Base-by-base conservation (phyloP, 2,329 filamentous ascomycete species). In the Aspergillus fumigatus region DNA sequence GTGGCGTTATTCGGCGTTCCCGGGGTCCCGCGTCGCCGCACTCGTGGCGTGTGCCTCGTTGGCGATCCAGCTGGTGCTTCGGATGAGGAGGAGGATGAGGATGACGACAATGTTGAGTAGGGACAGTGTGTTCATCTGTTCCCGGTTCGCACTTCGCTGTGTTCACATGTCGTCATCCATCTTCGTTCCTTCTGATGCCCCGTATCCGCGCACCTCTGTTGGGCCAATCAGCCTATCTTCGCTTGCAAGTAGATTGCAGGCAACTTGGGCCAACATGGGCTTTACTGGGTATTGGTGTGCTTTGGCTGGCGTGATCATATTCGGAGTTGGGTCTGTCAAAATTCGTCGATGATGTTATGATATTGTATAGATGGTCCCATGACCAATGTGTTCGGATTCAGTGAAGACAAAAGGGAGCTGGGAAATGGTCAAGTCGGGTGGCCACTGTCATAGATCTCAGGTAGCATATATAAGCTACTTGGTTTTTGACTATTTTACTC, bases 341-440 rank as follows among this genome's bases (percentile, higher is more conserved):
- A 58, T 17, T 47, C 43, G 58, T 52, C 49, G 47, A 55, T 55
- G 54, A 52, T 52, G 40, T 53, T 50, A 60, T 55, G 56, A 54
- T 52, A 59, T 50, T 50, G 48, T 48, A 53, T 60, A 56, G 48
- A 57, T 56, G 57, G 56, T 61, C 45, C 48, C 51, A 53, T 50
- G 49, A 27, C 54, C 49, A 51, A 43, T 50, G 54, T 58, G 54
- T 59, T 48, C 43, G 45, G 52, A 50, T 50, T 57, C 52, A 51
- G 55, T 52, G 35, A 55, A 53, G 38, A 41, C 51, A 48, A 52
- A 53, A 40, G 79, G 4, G 21, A 25, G 43, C 55, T 59, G 54
- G 57, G 47, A 61, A 59, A 81, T 71, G 81, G 82, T 79, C 79
- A 84, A 87, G 81, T 71, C 79, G 82, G 83, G 79, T 84, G 83